Evolutionary conservation across 345 rosid genomes (phyloP), one percentile per base, ranked within the genome.

Genomic region (Acer negundo): DNA sequence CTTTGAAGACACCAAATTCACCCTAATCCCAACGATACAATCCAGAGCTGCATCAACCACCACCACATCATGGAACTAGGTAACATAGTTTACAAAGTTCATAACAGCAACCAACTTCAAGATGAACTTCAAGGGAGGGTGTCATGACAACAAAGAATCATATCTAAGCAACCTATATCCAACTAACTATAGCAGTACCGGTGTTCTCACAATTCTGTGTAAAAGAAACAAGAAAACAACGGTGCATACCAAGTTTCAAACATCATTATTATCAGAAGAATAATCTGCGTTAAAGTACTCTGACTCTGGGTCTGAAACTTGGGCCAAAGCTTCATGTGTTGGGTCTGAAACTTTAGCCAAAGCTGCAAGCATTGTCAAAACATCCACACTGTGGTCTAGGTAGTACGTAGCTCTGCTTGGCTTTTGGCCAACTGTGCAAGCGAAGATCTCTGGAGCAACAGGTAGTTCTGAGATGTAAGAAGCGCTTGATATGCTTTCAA

Each of bases 371-470:
- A 87, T 55, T 15, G 66, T 71, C 75, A 79, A 70, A 19, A 89
- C 91, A 12, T 86, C 91, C 7, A 53, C 67, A 26, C 85, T 79
- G 72, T 82, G 85, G 13, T 90, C 93, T 1, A 88, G 83, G 72
- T 82, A 90, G 82, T 87, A 90, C 88, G 81, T 83, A 58, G 93
- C 93, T 77, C 84, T 90, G 75, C 93, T 90, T 0, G 93, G 93
- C 76, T 90, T 90, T 58, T 86, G 85, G 51, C 93, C 93, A 22
- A 88, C 91, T 0, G 91, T 90, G 73, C 93, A 90, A 6, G 89
- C 87, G 19, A 86, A 90, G 59, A 88, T 73, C 84, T 87, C 90
- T 51, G 90, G 78, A 61, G 85, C 73, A 28, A 72, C 19, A 42
- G 84, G 72, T 1, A 79, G 78, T 17, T 80, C 46, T 55, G 82